A percentile compares a stretch with the other conserved stretches of the same genome.
Evolutionary conservation across 306 rosid genomes (phyloP).

Genomic region (Fragaria vesca): DNA sequence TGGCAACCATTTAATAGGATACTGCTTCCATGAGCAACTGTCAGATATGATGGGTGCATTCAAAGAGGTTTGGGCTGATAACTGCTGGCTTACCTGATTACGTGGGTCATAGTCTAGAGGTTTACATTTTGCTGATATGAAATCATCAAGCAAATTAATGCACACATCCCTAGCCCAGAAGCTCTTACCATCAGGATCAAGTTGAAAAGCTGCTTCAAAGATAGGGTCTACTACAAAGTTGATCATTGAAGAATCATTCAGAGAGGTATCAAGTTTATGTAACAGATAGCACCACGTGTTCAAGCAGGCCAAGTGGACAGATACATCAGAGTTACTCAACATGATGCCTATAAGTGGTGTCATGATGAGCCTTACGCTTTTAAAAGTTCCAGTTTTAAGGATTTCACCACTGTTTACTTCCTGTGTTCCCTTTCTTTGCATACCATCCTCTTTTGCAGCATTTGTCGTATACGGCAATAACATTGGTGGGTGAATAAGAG

Average conservation of each 20-base stretch:
- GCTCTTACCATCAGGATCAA: slow-evolving; percentile 54
- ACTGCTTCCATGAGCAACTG: slow-evolving; percentile 54
- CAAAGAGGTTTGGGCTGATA: slow-evolving; percentile 24
- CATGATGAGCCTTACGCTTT: slow-evolving; percentile 79
- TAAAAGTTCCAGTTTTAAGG: slow-evolving; percentile 48
- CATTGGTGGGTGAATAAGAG: slow-evolving; percentile 53
- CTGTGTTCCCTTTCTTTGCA: slow-evolving; percentile 21
- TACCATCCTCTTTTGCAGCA: slow-evolving; percentile 30
- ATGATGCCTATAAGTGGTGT: slow-evolving; percentile 71
- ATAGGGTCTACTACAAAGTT: slow-evolving; percentile 64
- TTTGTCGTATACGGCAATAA: slow-evolving; percentile 28
- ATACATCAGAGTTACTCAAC: slow-evolving; percentile 59
- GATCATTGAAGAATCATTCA: slow-evolving; percentile 46
- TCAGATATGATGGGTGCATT: slow-evolving; percentile 34
- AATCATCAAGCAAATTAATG: slow-evolving; percentile 55
- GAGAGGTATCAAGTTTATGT: slow-evolving; percentile 61
- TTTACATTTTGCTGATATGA: slow-evolving; percentile 49
- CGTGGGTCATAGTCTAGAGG: slow-evolving; percentile 34
- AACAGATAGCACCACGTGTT: slow-evolving; percentile 78
- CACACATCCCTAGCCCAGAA: slow-evolving; percentile 59
- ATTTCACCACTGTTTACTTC: slow-evolving; percentile 28
- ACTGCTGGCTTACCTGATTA: slow-evolving; percentile 23
- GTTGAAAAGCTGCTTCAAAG: slow-evolving; percentile 55
- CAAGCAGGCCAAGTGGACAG: slow-evolving; percentile 71
- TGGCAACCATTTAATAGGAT: slow-evolving; percentile 66